Conservation (phyloP, 352 stramenopile species). For the Phytophthora kernoviae region DNA sequence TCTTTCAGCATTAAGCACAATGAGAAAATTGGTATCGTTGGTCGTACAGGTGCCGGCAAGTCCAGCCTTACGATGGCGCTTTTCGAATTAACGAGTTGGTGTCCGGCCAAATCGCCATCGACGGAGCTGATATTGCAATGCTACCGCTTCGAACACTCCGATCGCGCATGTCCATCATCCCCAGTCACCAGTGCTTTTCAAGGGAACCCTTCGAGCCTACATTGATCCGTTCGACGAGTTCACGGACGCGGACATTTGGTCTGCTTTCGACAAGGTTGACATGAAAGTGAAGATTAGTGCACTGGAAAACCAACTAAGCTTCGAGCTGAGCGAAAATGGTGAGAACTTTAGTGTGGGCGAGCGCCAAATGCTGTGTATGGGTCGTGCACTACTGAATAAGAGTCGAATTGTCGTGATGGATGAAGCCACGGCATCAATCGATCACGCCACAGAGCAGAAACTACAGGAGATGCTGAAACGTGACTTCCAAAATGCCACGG, state of each 20-base stretch:
- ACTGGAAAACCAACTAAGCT: conserved; percentile 23
- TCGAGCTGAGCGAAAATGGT: conserved; percentile 58
- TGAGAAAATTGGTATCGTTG: conserved; percentile 87
- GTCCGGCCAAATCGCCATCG: conserved; percentile 45
- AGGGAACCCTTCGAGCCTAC: conserved; percentile 83
- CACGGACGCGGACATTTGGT: conserved; percentile 65
- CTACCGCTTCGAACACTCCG: conserved; percentile 35
- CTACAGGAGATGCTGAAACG: conserved; percentile 79
- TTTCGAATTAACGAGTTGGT: conserved; percentile 83
- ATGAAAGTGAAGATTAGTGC: conserved; percentile 44
- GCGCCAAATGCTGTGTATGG: conserved; percentile 93
- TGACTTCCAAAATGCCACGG: conserved; percentile 88
- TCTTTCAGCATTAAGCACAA: conserved; percentile 25
- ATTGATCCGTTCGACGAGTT: conserved; percentile 88
- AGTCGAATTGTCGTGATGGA: conserved; percentile 93
- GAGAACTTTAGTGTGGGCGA: conserved; percentile 72
- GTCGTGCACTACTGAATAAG: conserved; percentile 84
- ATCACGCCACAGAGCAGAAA: conserved; percentile 54
- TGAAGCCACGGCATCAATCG: conserved; percentile 89
- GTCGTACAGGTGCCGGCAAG: conserved; percentile 84
- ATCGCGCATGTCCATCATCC: conserved; percentile 51
- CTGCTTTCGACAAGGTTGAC: conserved; percentile 65
- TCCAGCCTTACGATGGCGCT: conserved; percentile 78
- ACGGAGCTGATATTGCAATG: conserved; percentile 44
- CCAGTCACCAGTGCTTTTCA: conserved; percentile 91